A percentile compares a stretch with the other conserved stretches of the same genome.
Conservation (phyloP, 75 land plant species). For the Selaginella moellendorffii region DNA sequence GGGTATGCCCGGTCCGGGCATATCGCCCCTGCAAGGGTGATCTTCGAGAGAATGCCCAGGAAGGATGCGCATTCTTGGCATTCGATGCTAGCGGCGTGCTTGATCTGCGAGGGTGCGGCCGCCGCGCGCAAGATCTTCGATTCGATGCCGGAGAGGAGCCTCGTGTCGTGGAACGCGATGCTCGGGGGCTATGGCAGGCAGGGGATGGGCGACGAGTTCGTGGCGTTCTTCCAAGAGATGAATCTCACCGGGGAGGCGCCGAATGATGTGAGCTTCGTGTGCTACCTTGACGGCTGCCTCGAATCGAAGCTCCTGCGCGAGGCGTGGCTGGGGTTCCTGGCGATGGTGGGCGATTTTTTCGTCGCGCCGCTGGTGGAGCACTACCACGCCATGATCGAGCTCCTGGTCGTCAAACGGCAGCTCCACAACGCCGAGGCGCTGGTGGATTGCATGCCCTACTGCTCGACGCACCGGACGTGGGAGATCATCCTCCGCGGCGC, state of each 20-base stretch:
- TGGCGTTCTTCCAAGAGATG: background rate
- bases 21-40: background rate
- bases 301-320: background rate
- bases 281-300: background rate
- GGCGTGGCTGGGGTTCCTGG: background rate
- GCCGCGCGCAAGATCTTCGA: background rate
- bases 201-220: background rate
- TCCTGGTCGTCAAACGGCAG: background rate
- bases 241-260: background rate
- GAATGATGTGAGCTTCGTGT: background rate
- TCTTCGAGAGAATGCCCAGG: background rate
- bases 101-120: background rate
- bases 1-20: background rate
- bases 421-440: background rate
- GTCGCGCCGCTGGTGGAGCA: background rate
- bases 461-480: background rate
- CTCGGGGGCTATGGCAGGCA: background rate
- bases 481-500: background rate
- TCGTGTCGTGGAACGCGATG: slow-evolving; percentile 8
- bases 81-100: background rate
- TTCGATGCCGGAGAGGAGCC: slow-evolving; percentile 2
- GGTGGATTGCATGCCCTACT: background rate
- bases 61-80: background rate
- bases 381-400: background rate
- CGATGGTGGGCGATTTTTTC: background rate